Base-by-base conservation (phyloP, 1,284 basidiomycete species). In the Papiliotrema flavescens region DNA sequence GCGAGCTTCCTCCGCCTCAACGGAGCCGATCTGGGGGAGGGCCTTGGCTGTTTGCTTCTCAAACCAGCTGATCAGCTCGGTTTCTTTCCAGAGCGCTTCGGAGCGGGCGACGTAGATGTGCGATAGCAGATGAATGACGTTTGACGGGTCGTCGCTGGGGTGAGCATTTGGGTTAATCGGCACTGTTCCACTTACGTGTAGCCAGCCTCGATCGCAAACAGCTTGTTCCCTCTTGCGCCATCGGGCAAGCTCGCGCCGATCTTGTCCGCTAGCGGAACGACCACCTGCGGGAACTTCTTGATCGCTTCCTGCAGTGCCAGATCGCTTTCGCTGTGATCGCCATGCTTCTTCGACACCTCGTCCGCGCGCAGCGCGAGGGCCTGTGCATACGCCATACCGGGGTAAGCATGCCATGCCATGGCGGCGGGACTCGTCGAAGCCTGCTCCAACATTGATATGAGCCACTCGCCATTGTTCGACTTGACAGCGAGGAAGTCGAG, bases 91-190 rank as follows among this genome's bases (percentile, higher is more conserved):
- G 7, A 94, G 72, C 0, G 85, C 75, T 15, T 78, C 79, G 0
- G 88, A 87, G 7, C 89, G 86, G 45, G 86, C 83, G 1, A 82
- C 88, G 71, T 96, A 96, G 34, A 95, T 82, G 67, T 91, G 88
- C 0, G 89, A 87, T 11, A 95, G 81, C 13, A 94, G 82, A 59
- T 81, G 79, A 2, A 80, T 58, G 20, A 70, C 62, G 20, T 70
- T 76, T 1, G 62, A 73, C 1, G 82, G 78, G 34, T 80, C 76
- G 9, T 81, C 69, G 20, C 70, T 65, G 19, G 47, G 56, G n/a
- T 57, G 56, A 24, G 61, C 49, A 76, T 70, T 20, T 80, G 59
- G 13, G 22, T 46, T 8, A 39, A 20, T 32, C 24, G 22, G 47
- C n/a, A 54, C 47, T 41, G 26, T 14, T 19, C 22, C 28, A 71